Evolutionary conservation across 2,329 filamentous ascomycete species (phyloP).

Genomic region (Cercospora sp.): DNA sequence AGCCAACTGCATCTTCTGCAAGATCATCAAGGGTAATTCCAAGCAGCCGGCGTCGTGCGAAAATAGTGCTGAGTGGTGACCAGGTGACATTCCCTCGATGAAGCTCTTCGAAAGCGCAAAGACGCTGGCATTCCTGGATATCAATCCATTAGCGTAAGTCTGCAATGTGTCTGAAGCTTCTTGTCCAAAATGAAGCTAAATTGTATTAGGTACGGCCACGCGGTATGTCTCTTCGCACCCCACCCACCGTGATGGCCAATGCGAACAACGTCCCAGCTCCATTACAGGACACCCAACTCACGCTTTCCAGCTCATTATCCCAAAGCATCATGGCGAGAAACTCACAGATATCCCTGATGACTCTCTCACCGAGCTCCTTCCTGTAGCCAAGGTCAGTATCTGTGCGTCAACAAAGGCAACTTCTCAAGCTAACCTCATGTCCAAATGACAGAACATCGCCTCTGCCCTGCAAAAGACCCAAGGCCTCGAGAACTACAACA

Average conservation of each 20-base stretch:
- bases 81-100: slow-evolving; percentile 93
- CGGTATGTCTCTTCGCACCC: slow-evolving; percentile 57
- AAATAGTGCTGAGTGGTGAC: background rate
- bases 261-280: background rate
- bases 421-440: background rate
- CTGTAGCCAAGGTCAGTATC: slow-evolving; percentile 64
- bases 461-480: slow-evolving; percentile 54
- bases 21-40: slow-evolving; percentile 84
- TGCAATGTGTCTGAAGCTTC: background rate
- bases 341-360: slow-evolving; percentile 92
- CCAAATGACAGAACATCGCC: slow-evolving; percentile 63
- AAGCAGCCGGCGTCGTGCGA: background rate
- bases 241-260: slow-evolving; percentile 18
- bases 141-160: slow-evolving; percentile 66
- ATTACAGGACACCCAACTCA: background rate
- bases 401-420: background rate
- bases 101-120: slow-evolving; percentile 96
- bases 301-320: slow-evolving; percentile 78
- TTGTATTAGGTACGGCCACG: slow-evolving; percentile 65
- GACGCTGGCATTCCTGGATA: slow-evolving; percentile 93
- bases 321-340: slow-evolving; percentile 91
- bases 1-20: slow-evolving; percentile 90
- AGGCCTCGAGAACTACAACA: slow-evolving; percentile 80
- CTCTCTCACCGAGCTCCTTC: slow-evolving; percentile 76
- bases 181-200: slow-evolving; percentile 10